These are phyloP conservation scores for Rhodotorula sp. DNA, from an alignment of 1,284 basidiomycete genomes.

Conservation along the genomic window DNA sequence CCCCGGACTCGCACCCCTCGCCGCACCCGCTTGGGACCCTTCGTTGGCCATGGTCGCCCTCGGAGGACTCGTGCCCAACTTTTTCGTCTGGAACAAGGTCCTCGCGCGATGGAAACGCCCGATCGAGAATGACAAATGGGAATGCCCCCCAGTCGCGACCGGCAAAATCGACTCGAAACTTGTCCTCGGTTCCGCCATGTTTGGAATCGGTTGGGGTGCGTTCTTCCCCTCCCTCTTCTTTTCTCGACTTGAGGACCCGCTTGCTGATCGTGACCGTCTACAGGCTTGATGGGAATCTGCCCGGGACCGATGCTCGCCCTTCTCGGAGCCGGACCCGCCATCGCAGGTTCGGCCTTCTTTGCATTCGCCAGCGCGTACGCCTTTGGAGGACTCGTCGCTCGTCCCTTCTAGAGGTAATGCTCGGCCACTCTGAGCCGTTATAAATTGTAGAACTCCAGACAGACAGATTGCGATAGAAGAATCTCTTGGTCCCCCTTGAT, in stretches of 20 bases:
- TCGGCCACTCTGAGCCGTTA: too few relatives aligned
- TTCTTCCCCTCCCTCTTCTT: neutral
- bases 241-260: neutral
- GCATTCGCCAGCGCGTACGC: conserved; percentile 14
- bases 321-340: conserved; percentile 14
- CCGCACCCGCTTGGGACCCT: conserved; percentile 50
- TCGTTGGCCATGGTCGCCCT: conserved; percentile 53
- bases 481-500: too few relatives aligned
- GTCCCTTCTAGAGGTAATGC: neutral
- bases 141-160: conserved; percentile 34
- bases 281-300: conserved; percentile 32
- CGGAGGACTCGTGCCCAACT: conserved; percentile 53
- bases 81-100: conserved; percentile 45
- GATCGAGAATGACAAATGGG: conserved; percentile 30
- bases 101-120: conserved; percentile 21
- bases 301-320: conserved; percentile 31
- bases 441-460: too few relatives aligned
- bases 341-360: neutral
- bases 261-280: neutral
- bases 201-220: conserved; percentile 48
- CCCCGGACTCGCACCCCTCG: neutral
- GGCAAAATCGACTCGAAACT: conserved; percentile 39
- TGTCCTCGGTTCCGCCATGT: conserved; percentile 43
- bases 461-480: too few relatives aligned
- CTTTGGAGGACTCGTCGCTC: neutral